Base-by-base conservation (phyloP, 78 protist genomes). In the Polysphondylium violaceum region DNA sequence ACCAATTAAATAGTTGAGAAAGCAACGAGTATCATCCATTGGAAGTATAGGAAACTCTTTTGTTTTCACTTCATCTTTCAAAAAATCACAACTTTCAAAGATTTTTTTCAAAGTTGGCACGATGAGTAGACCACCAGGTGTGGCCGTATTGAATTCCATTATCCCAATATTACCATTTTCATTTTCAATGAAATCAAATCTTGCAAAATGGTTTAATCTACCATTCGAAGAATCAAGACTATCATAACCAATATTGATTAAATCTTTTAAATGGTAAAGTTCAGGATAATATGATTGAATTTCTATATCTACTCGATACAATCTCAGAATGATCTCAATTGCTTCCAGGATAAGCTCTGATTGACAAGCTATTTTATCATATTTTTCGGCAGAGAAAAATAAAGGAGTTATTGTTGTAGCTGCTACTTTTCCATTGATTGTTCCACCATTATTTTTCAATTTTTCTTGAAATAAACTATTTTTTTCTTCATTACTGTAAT, bases 141-240 rank as follows among this genome's bases (percentile, higher is more conserved):
- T 17, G 5, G 29, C 63, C 12, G 63, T 56, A 14, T 56, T 56
- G 33, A 56, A 14, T 14, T 56, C 63, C 63, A 56, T 56, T 56
- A 56, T 14, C 4, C 63, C 63, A 6, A 56, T 14, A 6, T 7
- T 56, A 17, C 63, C 63, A 7, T 56, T 14, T 14, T 56, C 63
- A 56, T 56, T 25, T 25, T n/a, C 63, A 7, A 56, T 56, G 29
- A 56, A n/a, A 56, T 56, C 63, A 14, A 56, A 56, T 56, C 63
- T 56, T 7, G 63, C 12, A 56, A 56, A 14, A 4, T 56, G 63
- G 16, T 56, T 56, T 4, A 17, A 17, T 56, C 63, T 56, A 4
- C 21, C 21, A 16, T 17, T 16, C 21, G 29, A 25, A n/a, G n/a
- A n/a, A n/a, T n/a, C n/a, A n/a, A n/a, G n/a, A 6, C 21, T 9